Evolutionary conservation across 768 basidiomycete genomes (phyloP).

Genomic region (Lentinus brumalis): DNA sequence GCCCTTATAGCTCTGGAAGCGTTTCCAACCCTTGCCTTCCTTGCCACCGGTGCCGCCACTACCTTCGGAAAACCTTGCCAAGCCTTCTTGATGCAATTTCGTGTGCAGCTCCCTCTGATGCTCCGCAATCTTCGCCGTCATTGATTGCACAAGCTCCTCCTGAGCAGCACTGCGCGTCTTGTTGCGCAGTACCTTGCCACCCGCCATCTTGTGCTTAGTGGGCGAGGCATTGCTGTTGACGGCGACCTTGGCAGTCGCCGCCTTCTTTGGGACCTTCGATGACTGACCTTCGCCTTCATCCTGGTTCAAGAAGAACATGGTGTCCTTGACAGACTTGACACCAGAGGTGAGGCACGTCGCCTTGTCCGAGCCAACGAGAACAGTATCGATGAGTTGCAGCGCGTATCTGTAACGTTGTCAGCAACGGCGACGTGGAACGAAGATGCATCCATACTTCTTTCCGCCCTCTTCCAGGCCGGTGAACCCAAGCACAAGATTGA

Average conservation of each 20-base stretch:
- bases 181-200: conserved; percentile 84
- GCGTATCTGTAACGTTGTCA: conserved; percentile 62
- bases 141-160: conserved; percentile 80
- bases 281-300: conserved; percentile 58
- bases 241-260: conserved; percentile 47
- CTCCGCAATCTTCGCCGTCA: conserved; percentile 75
- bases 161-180: conserved; percentile 88
- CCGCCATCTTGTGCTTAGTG: conserved; percentile 71
- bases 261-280: conserved; percentile 57
- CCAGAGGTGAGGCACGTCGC: conserved; percentile 81
- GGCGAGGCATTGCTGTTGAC: conserved; percentile 66
- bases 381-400: conserved; percentile 85
- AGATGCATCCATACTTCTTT: conserved; percentile 58
- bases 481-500: conserved; percentile 86
- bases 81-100: conserved; percentile 73
- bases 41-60: conserved; percentile 74
- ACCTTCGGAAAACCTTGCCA: conserved; percentile 82
- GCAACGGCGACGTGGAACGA: not conserved
- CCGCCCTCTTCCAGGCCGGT: conserved; percentile 78
- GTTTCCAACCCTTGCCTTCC: conserved; percentile 92
- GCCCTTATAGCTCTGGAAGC: conserved; percentile 95
- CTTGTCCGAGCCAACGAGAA: conserved; percentile 70
- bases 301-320: conserved; percentile 79
- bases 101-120: conserved; percentile 87
- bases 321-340: conserved; percentile 80